Conservation (phyloP, 352 stramenopile species). For the Phytophthora boehmeriae region DNA sequence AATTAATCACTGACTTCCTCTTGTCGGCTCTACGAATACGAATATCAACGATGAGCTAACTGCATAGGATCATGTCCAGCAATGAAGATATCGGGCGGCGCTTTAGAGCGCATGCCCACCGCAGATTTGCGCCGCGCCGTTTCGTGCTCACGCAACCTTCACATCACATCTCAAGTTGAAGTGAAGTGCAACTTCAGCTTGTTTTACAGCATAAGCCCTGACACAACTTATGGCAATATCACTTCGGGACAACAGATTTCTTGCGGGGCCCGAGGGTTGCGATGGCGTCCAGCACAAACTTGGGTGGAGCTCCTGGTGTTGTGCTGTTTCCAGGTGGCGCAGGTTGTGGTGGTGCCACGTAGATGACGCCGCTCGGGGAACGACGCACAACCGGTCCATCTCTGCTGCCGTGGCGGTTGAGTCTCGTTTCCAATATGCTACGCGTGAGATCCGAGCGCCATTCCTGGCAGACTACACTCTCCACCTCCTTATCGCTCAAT, state of each 20-base stretch:
- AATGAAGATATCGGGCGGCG: constrained; percentile 8
- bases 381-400: constrained; percentile 59
- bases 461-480: constrained; percentile 55
- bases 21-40: too few species aligned
- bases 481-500: constrained; percentile 52
- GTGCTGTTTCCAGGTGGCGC: not conserved
- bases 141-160: constrained; percentile 27
- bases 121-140: constrained; percentile 22
- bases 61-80: not conserved
- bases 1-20: not conserved
- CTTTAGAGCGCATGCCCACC: constrained; percentile 10
- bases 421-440: constrained; percentile 48
- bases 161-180: constrained; percentile 19
- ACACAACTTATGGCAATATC: not conserved
- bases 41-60: not conserved
- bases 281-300: constrained; percentile 47
- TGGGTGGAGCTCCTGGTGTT: not conserved
- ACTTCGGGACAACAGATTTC: constrained; percentile 4
- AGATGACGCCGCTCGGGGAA: constrained; percentile 59
- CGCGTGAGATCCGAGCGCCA: constrained; percentile 71
- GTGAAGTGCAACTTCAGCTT: constrained; percentile 7
- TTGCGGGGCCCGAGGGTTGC: constrained; percentile 26
- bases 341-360: constrained; percentile 40
- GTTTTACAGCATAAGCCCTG: not conserved
- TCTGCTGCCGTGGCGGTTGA: constrained; percentile 66